A percentile compares a stretch with the other conserved stretches of the same genome.
Evolutionary conservation across 2,329 filamentous ascomycete genomes (phyloP).

Genomic region (Ophiobolus disseminans): DNA sequence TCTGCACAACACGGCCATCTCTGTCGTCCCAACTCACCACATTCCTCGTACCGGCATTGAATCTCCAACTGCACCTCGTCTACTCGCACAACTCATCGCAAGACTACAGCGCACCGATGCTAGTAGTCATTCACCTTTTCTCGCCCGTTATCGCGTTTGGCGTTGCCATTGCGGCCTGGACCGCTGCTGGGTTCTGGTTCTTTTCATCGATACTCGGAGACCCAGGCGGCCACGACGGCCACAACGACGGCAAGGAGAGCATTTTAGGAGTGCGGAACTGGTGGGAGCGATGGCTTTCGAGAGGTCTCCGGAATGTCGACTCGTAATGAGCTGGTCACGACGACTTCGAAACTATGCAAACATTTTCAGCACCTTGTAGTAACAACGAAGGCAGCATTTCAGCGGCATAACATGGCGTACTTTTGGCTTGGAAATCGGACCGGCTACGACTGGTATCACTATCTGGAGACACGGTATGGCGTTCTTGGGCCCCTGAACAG

Average conservation of each 20-base stretch:
- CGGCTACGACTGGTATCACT: constrained; percentile 14
- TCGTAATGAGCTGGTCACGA: constrained; percentile 1
- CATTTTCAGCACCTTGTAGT: constrained; percentile 4
- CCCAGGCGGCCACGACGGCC: constrained; percentile 64
- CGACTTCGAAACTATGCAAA: constrained; percentile 3
- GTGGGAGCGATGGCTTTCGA: constrained; percentile 66
- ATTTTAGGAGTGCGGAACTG: constrained; percentile 65
- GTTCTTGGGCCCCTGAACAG: constrained; percentile 14
- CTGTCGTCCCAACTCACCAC: constrained; percentile 59
- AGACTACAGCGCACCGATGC: constrained; percentile 50
- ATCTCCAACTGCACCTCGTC: constrained; percentile 58
- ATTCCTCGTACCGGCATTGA: constrained; percentile 61
- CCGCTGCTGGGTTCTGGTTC: constrained; percentile 67
- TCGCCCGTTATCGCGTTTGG: constrained; percentile 65
- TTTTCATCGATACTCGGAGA: constrained; percentile 68
- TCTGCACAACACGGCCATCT: constrained; percentile 58
- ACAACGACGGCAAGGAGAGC: constrained; percentile 67
- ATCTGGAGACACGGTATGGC: constrained; percentile 28
- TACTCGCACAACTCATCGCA: constrained; percentile 51
- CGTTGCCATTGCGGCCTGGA: constrained; percentile 64
- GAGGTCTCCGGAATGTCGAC: constrained; percentile 37
- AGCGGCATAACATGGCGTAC: constrained; percentile 33
- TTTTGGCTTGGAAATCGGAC: constrained; percentile 9
- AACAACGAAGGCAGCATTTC: constrained; percentile 17
- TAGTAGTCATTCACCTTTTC: constrained; percentile 62